Conservation (phyloP, 2,329 filamentous ascomycete genomes). For the Apiospora rasikravindrae region DNA sequence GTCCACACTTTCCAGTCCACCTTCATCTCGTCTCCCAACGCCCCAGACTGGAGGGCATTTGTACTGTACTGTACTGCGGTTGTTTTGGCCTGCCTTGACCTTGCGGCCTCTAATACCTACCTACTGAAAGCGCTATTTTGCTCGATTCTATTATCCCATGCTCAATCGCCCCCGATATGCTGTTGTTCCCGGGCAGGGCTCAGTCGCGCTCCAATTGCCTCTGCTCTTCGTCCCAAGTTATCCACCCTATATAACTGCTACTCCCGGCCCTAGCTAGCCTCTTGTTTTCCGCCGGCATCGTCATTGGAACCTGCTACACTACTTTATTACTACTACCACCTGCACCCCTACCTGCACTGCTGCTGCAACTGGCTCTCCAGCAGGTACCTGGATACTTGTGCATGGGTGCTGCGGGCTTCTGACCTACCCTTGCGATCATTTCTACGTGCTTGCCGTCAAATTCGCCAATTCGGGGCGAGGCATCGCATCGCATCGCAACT, state of each 20-base stretch:
- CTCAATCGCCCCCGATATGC: neutral
- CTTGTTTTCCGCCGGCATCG: neutral
- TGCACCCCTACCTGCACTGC: too few species aligned
- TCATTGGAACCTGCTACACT: neutral
- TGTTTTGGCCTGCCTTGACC: too few species aligned
- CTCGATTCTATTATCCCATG: neutral
- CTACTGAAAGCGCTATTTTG: too few species aligned
- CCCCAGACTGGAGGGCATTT: neutral
- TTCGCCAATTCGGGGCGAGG: neutral
- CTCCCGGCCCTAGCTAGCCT: neutral
- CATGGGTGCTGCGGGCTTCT: neutral
- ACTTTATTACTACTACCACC: neutral
- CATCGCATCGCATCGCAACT: neutral
- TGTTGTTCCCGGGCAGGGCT: neutral
- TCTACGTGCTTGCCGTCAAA: neutral
- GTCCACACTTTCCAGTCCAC: constrained; percentile 16
- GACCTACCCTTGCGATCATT: neutral
- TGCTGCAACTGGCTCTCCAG: too few species aligned
- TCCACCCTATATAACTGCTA: neutral
- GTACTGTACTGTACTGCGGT: neutral
- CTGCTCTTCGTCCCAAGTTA: neutral
- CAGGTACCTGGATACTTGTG: too few species aligned
- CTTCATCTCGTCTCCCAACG: constrained; percentile 13
- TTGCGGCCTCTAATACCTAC: neutral
- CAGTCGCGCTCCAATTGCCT: neutral